Percentiles rank a stretch among this genome's conserved stretches.
Conservation (phyloP, 495 filamentous ascomycete genomes). For the Penicillium alfredii region DNA sequence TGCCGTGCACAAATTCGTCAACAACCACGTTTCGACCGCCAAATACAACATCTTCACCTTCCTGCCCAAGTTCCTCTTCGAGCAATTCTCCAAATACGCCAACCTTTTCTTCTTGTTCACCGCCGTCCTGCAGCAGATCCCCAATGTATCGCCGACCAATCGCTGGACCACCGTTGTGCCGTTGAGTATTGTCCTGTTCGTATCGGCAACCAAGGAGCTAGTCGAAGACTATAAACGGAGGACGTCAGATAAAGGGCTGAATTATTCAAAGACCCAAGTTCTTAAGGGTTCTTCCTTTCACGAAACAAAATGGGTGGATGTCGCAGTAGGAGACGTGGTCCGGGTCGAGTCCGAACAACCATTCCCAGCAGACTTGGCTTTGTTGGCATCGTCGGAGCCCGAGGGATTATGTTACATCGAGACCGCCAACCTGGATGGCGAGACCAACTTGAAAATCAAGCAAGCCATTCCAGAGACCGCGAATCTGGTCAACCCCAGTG, state of each 20-base stretch:
- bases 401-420: constrained; percentile 99
- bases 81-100: constrained; percentile 99
- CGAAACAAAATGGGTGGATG: constrained; percentile 86
- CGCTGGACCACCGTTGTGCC: constrained; percentile 93
- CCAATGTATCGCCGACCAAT: constrained; percentile 90
- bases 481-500: constrained; percentile 76
- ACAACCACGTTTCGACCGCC: constrained; percentile 95
- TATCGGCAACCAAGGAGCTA: constrained; percentile 91
- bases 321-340: constrained; percentile 89
- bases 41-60: constrained; percentile 98
- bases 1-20: constrained; percentile 75
- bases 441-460: constrained; percentile 99
- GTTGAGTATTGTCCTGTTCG: constrained; percentile 77
- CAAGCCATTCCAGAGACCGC: constrained; percentile 94
- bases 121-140: constrained; percentile 91
- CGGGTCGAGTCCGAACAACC: constrained; percentile 93
- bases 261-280: constrained; percentile 80
- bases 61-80: constrained; percentile 93
- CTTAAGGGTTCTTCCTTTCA: constrained; percentile 80
- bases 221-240: constrained; percentile 92
- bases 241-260: constrained; percentile 78
- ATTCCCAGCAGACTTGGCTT: constrained; percentile 89
- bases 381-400: constrained; percentile 91
- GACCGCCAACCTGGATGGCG: constrained; percentile 95
- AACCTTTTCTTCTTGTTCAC: constrained; percentile 99